Base-by-base conservation (phyloP, 768 basidiomycete species). In the Boletus subcaerulescens region DNA sequence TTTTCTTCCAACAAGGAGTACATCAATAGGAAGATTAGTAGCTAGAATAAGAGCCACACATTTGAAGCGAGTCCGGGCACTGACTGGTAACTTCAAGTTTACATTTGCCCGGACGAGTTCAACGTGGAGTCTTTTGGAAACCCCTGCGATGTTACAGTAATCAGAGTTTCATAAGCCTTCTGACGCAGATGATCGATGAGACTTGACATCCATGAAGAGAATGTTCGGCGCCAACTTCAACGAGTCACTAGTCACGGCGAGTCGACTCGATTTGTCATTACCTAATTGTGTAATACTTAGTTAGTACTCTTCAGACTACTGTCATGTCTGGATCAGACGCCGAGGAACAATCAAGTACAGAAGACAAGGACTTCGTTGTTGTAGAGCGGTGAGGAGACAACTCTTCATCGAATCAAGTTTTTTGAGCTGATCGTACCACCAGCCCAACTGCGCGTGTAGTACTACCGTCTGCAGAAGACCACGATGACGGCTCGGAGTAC, bases 381-480 rank as follows among this genome's bases (percentile, higher is more conserved):
- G 66, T 69, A 9, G 52, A 65, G 3, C 69, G 68, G 69, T 70
- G 42, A 59, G 60, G 45, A 39, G 22, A 38, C 41, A 3, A 12
- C 33, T 5, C 1, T 4, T 5, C 26, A 13, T 4, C 29, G 5
- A 43, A 22, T 18, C 13, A 36, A 45, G 14, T 35, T 47, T 18
- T 48, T 26, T 17, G 36, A 41, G 35, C 31, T 62, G 43, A 58
- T 52, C 36, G 31, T n/a, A 45, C 10, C 36, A 22, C 32, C 32
- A 74, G 71, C 48, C 63, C 60, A 4, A 60, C 59, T 5, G 80
- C 82, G 5, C 73, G 81, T 40, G 84, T 85, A 0, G 74, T 80
- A 5, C 61, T 82, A 43, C 80, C 80, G 10, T 55, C 70, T 13
- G 14, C 42, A n/a, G 68, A 67, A 5, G 61, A 60, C 15, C 60